Conservation (phyloP, 2,329 filamentous ascomycete genomes). For the Fusarium virguliforme region DNA sequence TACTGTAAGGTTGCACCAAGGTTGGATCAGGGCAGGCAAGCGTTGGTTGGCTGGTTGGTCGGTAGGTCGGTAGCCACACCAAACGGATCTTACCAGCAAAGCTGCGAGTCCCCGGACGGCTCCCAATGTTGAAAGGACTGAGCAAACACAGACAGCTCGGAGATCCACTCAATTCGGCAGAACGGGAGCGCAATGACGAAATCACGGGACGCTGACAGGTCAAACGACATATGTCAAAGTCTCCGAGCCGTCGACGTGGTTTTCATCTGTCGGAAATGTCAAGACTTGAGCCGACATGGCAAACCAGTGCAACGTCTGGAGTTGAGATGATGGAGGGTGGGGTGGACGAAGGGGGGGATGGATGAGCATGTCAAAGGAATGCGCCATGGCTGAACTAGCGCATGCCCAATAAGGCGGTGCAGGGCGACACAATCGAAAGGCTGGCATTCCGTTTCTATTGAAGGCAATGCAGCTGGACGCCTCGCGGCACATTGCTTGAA, state of each 20-base stretch:
- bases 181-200: slow-evolving; percentile 12
- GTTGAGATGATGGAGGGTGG: slow-evolving; percentile 30
- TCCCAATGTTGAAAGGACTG: slow-evolving; percentile 36
- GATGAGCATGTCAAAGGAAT: slow-evolving; percentile 47
- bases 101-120: slow-evolving; percentile 32
- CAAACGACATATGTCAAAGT: slow-evolving; percentile 16
- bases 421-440: slow-evolving; percentile 42
- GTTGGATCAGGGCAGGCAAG: slow-evolving; percentile 38
- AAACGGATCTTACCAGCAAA: slow-evolving; percentile 37
- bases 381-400: slow-evolving; percentile 48
- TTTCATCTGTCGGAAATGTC: slow-evolving; percentile 15
- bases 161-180: slow-evolving; percentile 18
- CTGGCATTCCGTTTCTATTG: slow-evolving; percentile 44
- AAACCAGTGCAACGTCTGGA: slow-evolving; percentile 19
- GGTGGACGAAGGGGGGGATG: background rate
- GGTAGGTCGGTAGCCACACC: slow-evolving; percentile 32
- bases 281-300: slow-evolving; percentile 5
- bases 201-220: background rate
- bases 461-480: slow-evolving; percentile 44
- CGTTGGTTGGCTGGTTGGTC: slow-evolving; percentile 32
- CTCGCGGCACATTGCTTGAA: slow-evolving; percentile 43
- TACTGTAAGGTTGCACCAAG: slow-evolving; percentile 20
- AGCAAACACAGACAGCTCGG: slow-evolving; percentile 34
- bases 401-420: slow-evolving; percentile 43
- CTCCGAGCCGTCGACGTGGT: slow-evolving; percentile 5